A percentile compares a stretch with the other conserved stretches of the same genome.
phyloP scores from a whole-genome alignment of 805 yeast genomes.

The Cyberlindnera suaveolens region DNA sequence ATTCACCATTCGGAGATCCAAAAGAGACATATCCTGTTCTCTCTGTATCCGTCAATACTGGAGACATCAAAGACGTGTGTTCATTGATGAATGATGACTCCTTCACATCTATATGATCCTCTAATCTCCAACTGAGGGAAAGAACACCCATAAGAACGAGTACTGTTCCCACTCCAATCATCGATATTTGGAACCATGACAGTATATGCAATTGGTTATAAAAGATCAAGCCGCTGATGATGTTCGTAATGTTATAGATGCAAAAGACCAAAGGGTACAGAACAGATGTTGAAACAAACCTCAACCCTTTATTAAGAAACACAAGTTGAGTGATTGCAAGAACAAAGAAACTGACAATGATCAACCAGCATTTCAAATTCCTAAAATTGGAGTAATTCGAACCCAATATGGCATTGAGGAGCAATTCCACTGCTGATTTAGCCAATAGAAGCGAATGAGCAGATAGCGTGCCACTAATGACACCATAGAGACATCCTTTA shows the following conservation, averaged over 20 bases:
- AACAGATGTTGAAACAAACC: constrained; percentile 64
- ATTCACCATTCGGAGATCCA: constrained; percentile 29
- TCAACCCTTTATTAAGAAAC: constrained; percentile 68
- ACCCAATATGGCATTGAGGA: constrained; percentile 37
- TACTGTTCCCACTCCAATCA: constrained; percentile 43
- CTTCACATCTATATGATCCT: constrained; percentile 26
- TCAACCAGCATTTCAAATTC: constrained; percentile 38
- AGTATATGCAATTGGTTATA: constrained; percentile 44
- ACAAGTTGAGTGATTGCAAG: constrained; percentile 68
- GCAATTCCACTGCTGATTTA: constrained; percentile 72
- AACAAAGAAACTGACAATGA: constrained; percentile 47
- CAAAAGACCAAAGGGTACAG: constrained; percentile 83
- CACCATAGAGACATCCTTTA: constrained; percentile 61
- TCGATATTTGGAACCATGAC: constrained; percentile 27
- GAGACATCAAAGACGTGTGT: constrained; percentile 12
- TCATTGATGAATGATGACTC: constrained; percentile 5
- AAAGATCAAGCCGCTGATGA: constrained; percentile 58
- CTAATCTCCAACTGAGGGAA: constrained; percentile 49
- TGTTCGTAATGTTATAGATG: constrained; percentile 66
- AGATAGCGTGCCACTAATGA: constrained; percentile 68
- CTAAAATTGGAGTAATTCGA: constrained; percentile 33
- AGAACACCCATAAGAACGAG: constrained; percentile 54
- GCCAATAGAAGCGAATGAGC: constrained; percentile 85
- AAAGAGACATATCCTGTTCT: constrained; percentile 31
- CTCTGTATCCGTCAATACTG: constrained; percentile 13